Percentiles rank a stretch among this genome's conserved stretches.
Evolutionary conservation across 2,329 filamentous ascomycete genomes (phyloP).

Genomic region (Fusarium clavum): DNA sequence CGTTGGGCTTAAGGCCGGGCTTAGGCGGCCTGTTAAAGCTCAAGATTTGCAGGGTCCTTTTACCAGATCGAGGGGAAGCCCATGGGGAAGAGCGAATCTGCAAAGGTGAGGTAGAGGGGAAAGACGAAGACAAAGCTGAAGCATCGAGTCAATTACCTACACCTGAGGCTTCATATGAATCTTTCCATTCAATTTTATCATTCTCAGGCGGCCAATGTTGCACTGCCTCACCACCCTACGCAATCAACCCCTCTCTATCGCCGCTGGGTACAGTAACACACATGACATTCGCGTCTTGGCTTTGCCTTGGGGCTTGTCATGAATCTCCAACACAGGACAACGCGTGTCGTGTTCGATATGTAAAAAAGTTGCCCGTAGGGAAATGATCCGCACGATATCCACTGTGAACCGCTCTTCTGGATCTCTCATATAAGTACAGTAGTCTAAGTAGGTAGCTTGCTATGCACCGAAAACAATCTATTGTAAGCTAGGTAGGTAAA

Average conservation of each 20-base stretch:
- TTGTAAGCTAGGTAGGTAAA: background rate
- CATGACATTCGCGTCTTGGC: conserved; percentile 38
- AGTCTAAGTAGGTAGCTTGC: background rate
- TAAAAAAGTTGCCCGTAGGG: background rate
- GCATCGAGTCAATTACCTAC: background rate
- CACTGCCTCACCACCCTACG: conserved; percentile 48
- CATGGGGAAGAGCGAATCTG: background rate
- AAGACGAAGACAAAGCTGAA: background rate
- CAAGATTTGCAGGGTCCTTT: conserved; percentile 29
- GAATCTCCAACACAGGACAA: conserved; percentile 7
- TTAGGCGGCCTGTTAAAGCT: background rate
- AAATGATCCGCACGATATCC: conserved; percentile 12
- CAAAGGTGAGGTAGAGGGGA: background rate
- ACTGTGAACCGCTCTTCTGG: conserved; percentile 4
- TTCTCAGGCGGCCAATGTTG: conserved; percentile 31
- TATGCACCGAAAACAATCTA: background rate
- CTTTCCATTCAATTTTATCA: background rate
- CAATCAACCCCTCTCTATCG: conserved; percentile 44
- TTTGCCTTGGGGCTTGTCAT: conserved; percentile 16
- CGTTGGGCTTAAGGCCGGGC: conserved; percentile 8
- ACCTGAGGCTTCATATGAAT: background rate
- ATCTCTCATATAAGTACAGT: background rate
- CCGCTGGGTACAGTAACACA: conserved; percentile 9
- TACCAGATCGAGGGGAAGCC: conserved; percentile 6
- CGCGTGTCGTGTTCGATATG: conserved; percentile 12